Base-by-base conservation (phyloP, 1,139 yeast species). In the Hemisphaericaspora subhashii region DNA sequence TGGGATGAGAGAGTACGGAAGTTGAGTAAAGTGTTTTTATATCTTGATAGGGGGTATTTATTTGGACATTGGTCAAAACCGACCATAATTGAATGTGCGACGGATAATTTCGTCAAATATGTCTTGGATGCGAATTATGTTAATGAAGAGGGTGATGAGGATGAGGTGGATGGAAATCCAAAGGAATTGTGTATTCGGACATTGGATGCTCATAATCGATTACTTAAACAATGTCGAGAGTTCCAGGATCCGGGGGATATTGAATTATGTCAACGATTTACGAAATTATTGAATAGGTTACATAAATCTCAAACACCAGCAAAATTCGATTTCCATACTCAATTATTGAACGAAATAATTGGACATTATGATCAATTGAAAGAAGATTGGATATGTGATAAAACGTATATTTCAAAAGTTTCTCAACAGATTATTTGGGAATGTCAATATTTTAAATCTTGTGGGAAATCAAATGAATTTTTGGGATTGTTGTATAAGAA, bases 31-130 rank as follows among this genome's bases (percentile, higher is more conserved):
- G 38, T 69, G 9, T 69, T 68, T 40, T 44, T 66, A 6, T 68
- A 64, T 42, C 49, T 69, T 38, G 75, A 70, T 46, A 45, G 66
- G 21, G 54, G 57, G 8, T 70, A 70, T 42, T 52, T 69, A 18
- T 48, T 57, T 34, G 62, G 49, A 33, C 74, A 68, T 40, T 59
- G 62, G 4, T 41, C 50, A 7, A 62, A 59, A 39, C 44, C 53
- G 30, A 55, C 58, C 32, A 60, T 68, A 7, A 36, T 55, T 28
- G 56, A 57, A 34, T 48, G 40, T 39, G 72, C 72, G 0, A 37
- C 53, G 15, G 41, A 37, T 4, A 44, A 56, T 15, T 53, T 60
- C 23, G 47, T 54, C 4, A 52, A 56, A 8, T 43, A 48, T 24
- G 32, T 57, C 4, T 42, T 60, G 12, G 42, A 36, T 7, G 51